Base-by-base conservation (phyloP, 768 basidiomycete genomes). In the Naganishia randhawae region DNA sequence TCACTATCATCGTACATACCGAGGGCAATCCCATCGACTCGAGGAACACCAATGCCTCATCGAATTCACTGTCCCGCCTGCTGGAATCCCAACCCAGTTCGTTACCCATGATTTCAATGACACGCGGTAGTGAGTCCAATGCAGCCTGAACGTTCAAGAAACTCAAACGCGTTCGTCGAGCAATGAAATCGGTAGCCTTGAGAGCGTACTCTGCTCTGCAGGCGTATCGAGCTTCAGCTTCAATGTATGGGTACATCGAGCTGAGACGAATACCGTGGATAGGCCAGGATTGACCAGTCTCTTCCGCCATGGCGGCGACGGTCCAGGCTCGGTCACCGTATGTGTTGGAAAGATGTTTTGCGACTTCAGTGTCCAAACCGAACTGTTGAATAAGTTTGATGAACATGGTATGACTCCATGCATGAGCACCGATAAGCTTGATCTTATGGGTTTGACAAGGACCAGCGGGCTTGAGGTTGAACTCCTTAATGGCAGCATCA, bases 281-380 rank as follows among this genome's bases (percentile, higher is more conserved):
- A n/a, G 93, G 92, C 92, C 90, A 94, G 13, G 82, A 83, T 65
- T 84, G 83, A 32, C 71, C 89, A 0, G 91, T 92, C 3, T 87
- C 85, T 57, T 87, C 83, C 1, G 90, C 88, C 67, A 93, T 85
- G 0, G 87, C 85, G 73, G 89, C 90, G 0, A 98, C 91, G 0
- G 89, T 89, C 95, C 95, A 98, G 0, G 95, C 93, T 62, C 93
- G 89, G 80, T 96, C 93, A 29, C 95, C 95, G 75, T 99, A 98
- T 74, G 88, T 90, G 64, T 90, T 88, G n/a, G 92, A 87, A 4
- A 99, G 83, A 75, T 97, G 93, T 75, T 89, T 89, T 2, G 95
- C 95, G 3, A 97, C 90, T 31, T 95, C 94, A 0, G 89, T 88
- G 68, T 91, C 90, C 25, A 95, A 79, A 25, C 93, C 92, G 80